Evolutionary conservation across 2,329 filamentous ascomycete species (phyloP), one percentile per base, ranked within the genome.

Genomic region (Lasiodiplodia hormozganensis): DNA sequence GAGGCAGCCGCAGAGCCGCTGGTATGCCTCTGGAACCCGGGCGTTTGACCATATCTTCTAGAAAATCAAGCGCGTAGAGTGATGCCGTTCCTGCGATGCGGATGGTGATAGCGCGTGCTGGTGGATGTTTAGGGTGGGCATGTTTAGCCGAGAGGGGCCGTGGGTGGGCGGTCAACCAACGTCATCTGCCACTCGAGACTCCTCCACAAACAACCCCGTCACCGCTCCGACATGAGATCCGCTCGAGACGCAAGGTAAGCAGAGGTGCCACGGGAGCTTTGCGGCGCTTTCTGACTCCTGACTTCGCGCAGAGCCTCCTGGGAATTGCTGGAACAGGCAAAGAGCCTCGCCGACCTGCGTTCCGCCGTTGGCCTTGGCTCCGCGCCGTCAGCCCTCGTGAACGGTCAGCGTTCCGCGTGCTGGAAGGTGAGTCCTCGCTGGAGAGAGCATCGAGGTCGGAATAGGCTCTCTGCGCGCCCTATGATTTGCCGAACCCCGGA

Each of bases 371-470:
- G 56, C 47, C 49, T 65, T n/a, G 54, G 56, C 28, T 52, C 43
- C 25, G 65, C 54, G 28, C 38, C 52, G 31, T 23, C 65, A 12
- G 31, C 62, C n/a, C 49, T 79, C 36, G 85, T 77, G 81, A 86
- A 89, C 57, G 93, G 93, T 16, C 88, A 94, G 71, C 89, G 94
- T 68, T 97, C 95, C 3, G 86, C 96, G 47, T 97, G 92, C 80
- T 98, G 95, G 95, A 97, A 97, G 88, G 92, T 91, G 76, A 74
- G 54, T 43, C 47, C 7, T 16, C 40, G n/a, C 65, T 8, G 10
- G 6, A 14, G 34, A 52, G 28, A 25, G 14, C 23, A 34, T 54
- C 56, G 53, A 65, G n/a, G 54, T 21, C 18, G 70, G 65, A 53
- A 60, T 60, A 65, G 23, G 54, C 51, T 38, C 18, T 34, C 23